These are phyloP conservation scores for Leptographium lundbergii DNA, from an alignment of 2,329 filamentous ascomycete species.

Conservation along the genomic window DNA sequence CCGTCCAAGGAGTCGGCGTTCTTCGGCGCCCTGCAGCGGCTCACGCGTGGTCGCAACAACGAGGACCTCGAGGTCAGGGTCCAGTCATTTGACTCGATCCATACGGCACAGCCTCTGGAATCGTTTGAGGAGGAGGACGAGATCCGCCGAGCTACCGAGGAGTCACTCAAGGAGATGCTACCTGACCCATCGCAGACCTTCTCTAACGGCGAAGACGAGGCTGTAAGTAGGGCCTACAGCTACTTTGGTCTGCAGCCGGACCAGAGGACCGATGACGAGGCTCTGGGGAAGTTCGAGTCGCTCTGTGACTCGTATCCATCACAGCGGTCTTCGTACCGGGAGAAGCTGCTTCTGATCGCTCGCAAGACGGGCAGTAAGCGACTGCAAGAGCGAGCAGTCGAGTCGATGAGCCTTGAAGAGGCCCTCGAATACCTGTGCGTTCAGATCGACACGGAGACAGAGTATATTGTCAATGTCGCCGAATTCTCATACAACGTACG, in stretches of 20 bases:
- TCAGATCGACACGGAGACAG: constrained; percentile 20
- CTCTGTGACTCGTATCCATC: constrained; percentile 14
- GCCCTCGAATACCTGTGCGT: constrained; percentile 26
- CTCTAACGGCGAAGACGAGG: neutral
- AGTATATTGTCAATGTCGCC: constrained; percentile 19
- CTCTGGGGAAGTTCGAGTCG: constrained; percentile 14
- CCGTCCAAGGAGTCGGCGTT: constrained; percentile 8
- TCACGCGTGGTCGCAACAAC: constrained; percentile 12
- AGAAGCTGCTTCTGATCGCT: constrained; percentile 17
- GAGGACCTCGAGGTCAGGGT: constrained; percentile 12
- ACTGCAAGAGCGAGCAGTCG: constrained; percentile 8
- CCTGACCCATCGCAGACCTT: neutral
- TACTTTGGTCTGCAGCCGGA: constrained; percentile 13
- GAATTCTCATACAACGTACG: constrained; percentile 5
- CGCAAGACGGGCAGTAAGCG: constrained; percentile 12
- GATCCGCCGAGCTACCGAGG: constrained; percentile 11
- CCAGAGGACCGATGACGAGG: constrained; percentile 9
- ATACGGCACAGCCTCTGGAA: constrained; percentile 2
- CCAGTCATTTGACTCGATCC: constrained; percentile 10
- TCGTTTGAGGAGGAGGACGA: constrained; percentile 8
- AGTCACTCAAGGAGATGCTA: constrained; percentile 9
- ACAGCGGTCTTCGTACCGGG: constrained; percentile 15
- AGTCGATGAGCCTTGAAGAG: constrained; percentile 19
- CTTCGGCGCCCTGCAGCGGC: constrained; percentile 11
- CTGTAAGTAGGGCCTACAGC: constrained; percentile 12